Evolutionary conservation across 176 grass and related monocot genomes (phyloP), one percentile per base, ranked within the genome.

Genomic region (Zizania latifolia): DNA sequence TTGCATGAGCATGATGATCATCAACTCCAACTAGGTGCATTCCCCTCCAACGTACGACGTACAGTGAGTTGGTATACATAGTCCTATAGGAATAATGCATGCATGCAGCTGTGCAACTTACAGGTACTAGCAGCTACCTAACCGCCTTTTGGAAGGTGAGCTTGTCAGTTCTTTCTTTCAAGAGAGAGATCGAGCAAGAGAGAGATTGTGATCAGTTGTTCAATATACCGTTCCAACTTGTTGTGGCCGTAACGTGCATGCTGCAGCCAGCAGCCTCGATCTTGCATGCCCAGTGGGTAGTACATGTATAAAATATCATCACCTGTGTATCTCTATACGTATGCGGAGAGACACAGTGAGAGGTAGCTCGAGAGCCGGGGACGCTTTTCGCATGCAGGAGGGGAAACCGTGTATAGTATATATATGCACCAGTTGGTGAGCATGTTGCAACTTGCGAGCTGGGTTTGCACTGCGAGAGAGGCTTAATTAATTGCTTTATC

Each of bases 251-350:
- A 86, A 64, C 72, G 72, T 86, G 58, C 67, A n/a, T 65, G 59
- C 58, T 79, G 78, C 36, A 28, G 29, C n/a, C n/a, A n/a, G 14
- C 38, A 53, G 48, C 48, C 17, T 53, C 7, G 19, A 29, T 83
- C 62, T 76, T 83, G 81, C 65, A 61, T 70, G 54, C 32, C 81
- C 11, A 61, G 2, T 57, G 65, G 36, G 29, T 55, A 50, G 46
- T 69, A 24, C 15, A 16, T 3, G 70, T 71, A 70, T 70, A 81
- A 54, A 75, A 80, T 86, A 72, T 31, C 51, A 65, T 68, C 51
- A 33, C n/a, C 29, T 29, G 9, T 22, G 6, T 22, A 53, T 13
- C 11, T 66, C 3, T 48, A 33, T 34, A 14, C 27, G 41, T 45
- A 57, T 24, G 8, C 15, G 12, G 27, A 6, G 35, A 28, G 53